phyloP scores from a whole-genome alignment of 2,329 filamentous ascomycete genomes.

The Aspergillus candidus region DNA sequence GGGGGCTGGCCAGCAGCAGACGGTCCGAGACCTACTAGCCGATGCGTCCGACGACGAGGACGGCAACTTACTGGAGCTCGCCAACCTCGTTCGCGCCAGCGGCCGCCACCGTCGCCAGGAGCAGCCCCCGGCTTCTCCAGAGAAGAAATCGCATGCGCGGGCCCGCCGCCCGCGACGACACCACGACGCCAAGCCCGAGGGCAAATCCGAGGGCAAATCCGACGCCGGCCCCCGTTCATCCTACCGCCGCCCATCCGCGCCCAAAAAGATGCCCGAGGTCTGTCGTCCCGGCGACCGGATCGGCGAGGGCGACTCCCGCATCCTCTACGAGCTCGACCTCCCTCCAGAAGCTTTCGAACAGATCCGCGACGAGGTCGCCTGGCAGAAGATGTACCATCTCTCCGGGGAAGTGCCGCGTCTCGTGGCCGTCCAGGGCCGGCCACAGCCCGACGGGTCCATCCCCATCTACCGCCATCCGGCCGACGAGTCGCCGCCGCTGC shows the following conservation, averaged over 20 bases:
- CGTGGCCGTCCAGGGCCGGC: conserved; percentile 77
- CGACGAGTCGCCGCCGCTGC: conserved; percentile 74
- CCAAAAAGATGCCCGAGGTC: conserved; percentile 17
- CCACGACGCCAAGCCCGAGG: too few species aligned
- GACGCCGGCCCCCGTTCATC: neutral
- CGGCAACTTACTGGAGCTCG: conserved; percentile 15
- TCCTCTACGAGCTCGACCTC: conserved; percentile 66
- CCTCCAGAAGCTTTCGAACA: conserved; percentile 57
- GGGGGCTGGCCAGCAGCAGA: conserved; percentile 4
- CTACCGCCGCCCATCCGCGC: neutral
- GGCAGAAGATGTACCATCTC: conserved; percentile 89
- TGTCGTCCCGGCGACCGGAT: conserved; percentile 51
- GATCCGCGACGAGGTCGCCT: conserved; percentile 68
- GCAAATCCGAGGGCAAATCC: conserved; percentile 12
- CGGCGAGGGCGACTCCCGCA: conserved; percentile 73
- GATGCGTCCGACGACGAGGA: conserved; percentile 14
- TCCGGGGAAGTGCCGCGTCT: conserved; percentile 86
- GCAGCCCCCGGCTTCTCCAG: neutral
- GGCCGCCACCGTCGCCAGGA: conserved; percentile 9
- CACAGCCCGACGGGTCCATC: conserved; percentile 60
- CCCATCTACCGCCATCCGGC: conserved; percentile 94
- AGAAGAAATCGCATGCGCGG: conserved; percentile 20
- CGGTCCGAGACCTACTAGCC: conserved; percentile 9
- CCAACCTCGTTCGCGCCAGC: conserved; percentile 14
- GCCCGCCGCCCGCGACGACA: conserved; percentile 23